These are phyloP conservation scores for Candida sp. DNA, from an alignment of 1,139 yeast species.

Conservation along the genomic window DNA sequence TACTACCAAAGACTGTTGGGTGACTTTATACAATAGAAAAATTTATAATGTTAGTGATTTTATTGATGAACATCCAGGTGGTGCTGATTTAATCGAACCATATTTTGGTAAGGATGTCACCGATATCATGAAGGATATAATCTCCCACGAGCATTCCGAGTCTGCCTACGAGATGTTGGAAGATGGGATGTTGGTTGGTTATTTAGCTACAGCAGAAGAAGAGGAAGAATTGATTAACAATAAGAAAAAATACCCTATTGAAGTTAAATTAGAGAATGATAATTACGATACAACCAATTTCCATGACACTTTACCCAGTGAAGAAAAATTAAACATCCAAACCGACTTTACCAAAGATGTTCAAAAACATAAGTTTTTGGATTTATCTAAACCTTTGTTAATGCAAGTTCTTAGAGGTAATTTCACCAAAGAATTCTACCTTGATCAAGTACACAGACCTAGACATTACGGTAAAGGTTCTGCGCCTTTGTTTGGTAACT, in stretches of 20 bases:
- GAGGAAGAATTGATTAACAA: constrained; percentile 42
- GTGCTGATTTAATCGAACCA: constrained; percentile 68
- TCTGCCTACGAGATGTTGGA: constrained; percentile 86
- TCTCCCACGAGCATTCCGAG: constrained; percentile 76
- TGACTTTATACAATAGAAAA: constrained; percentile 67
- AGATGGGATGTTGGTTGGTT: constrained; percentile 56
- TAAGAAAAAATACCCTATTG: constrained; percentile 39
- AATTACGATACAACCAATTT: constrained; percentile 35
- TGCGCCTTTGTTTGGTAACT: constrained; percentile 65
- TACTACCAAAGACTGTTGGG: constrained; percentile 64
- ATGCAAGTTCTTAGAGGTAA: constrained; percentile 72
- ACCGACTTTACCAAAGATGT: constrained; percentile 77
- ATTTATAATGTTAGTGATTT: constrained; percentile 81
- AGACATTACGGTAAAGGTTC: constrained; percentile 83
- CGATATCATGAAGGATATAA: constrained; percentile 65
- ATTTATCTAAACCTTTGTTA: constrained; percentile 76
- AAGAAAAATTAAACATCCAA: constrained; percentile 66
- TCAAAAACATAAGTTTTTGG: constrained; percentile 79
- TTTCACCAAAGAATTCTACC: constrained; percentile 82
- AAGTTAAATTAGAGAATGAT: constrained; percentile 26
- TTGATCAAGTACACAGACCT: constrained; percentile 96
- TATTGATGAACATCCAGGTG: constrained; percentile 86
- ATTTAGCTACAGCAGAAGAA: constrained; percentile 43
- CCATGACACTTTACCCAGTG: constrained; percentile 64
- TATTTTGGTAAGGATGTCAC: constrained; percentile 87